Base-by-base conservation (phyloP, 2,329 filamentous ascomycete species). In the Neoarthrinium moseri region DNA sequence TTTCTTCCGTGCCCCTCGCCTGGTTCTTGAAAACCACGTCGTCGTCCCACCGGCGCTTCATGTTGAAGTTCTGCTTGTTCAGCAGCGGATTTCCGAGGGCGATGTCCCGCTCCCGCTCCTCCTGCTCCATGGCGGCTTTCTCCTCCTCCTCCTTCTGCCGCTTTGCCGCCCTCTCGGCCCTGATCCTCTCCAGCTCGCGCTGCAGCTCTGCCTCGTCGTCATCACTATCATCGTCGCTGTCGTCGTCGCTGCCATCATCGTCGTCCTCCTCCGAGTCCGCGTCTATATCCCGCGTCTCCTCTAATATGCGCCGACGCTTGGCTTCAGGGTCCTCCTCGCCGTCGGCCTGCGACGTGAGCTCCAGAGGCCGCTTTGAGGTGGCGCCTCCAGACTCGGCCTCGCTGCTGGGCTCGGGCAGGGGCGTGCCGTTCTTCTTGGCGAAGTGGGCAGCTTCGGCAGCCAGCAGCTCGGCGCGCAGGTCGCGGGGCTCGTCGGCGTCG, bases 1-100 rank as follows among this genome's bases (percentile, higher is more conserved):
- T 91, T 52, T 96, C 90, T 62, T 97, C 92, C 1, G 91, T 96
- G 7, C 92, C 94, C 48, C 94, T 81, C 26, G 92, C 94, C 71
- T 99, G 94, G 67, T 99, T 99, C 75, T 96, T 97, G 73, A 99
- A 99, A 3, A 99, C 91, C 11, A 99, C 94, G 64, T 99, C 94
- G 59, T 99, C 94, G 58, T 99, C 94, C 94, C 94, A 99, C 57
- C 74, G 75, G 56, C 89, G 76, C 77, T 96, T 96, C 61, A 96
- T 85, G 48, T 86, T 91, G 65, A 95, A 97, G 57, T 96, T 91
- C 17, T 80, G 71, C 64, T 89, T 88, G 41, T 97, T 96, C 46
- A 99, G 78, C 42, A 99, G 71, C 30, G 94, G 94, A 65, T 99
- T 99, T 6, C 94, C 94, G 33, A 88, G 74, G 27, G 94, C 92